phyloP scores from a whole-genome alignment of 139 green algal species.

The Edaphochlamys debaryana region DNA sequence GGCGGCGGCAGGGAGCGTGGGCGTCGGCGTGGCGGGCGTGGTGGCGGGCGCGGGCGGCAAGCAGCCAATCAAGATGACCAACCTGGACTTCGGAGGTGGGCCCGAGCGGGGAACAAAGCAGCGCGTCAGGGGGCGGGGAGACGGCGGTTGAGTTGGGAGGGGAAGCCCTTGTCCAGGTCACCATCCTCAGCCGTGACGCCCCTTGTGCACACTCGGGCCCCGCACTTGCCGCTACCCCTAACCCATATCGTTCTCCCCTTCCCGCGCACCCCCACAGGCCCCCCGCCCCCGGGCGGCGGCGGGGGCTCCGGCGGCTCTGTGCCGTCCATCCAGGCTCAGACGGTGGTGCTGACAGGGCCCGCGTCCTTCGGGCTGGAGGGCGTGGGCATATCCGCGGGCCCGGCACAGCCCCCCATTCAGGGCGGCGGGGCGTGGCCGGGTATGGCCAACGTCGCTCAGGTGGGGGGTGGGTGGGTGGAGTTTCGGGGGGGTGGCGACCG shows the following conservation, averaged over 20 bases:
- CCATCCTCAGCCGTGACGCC: too few relatives aligned
- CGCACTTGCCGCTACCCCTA: too few relatives aligned
- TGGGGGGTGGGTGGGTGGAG: background rate
- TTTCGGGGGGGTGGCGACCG: background rate
- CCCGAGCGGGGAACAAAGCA: background rate
- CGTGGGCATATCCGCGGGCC: slow-evolving; percentile 15
- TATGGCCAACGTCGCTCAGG: background rate
- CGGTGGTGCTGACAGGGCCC: slow-evolving; percentile 21
- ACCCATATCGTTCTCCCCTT: too few relatives aligned
- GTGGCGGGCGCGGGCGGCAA: background rate
- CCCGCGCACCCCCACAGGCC: too few relatives aligned
- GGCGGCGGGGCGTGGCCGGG: slow-evolving; percentile 1
- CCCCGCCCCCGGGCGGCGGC: background rate
- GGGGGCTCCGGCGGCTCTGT: background rate
- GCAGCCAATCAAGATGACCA: slow-evolving; percentile 20
- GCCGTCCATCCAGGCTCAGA: slow-evolving; percentile 36
- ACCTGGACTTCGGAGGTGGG: slow-evolving; percentile 28
- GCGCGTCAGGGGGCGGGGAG: too few relatives aligned
- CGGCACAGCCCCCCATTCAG: background rate
- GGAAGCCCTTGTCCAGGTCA: background rate
- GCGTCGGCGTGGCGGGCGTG: background rate
- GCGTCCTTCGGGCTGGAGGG: slow-evolving; percentile 39
- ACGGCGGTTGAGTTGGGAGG: background rate
- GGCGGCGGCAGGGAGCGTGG: background rate
- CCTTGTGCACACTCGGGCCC: too few relatives aligned